Base-by-base conservation (phyloP, 768 basidiomycete species). In the Tulasnella sp. region DNA sequence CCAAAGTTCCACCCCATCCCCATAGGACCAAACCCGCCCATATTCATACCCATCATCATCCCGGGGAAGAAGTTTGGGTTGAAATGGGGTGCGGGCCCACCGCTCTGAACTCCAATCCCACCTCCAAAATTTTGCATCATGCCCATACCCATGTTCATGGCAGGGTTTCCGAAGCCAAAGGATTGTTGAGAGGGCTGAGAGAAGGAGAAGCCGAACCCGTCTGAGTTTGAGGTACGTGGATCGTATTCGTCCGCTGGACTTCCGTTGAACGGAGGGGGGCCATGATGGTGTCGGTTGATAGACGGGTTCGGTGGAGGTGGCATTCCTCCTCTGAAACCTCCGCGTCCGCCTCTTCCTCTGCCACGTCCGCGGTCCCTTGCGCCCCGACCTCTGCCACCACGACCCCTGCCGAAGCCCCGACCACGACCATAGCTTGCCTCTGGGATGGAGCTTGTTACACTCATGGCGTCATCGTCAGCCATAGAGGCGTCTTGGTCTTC, bases 51-150 rank as follows among this genome's bases (percentile, higher is more conserved):
- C 69, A 72, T 72, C 32, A 44, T 55, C 73, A 74, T 74, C 39
- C 73, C 73, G 2, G 51, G 44, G 32, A 74, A 74, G 32, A 74
- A 74, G 26, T 74, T 74, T 0, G 73, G 73, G 44, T 74, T 74
- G 73, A 74, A 48, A 71, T 77, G 61, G 3, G 51, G 9, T 18
- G 23, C 77, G 32, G 29, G 37, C 44, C 70, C 61, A 70, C 0
- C 81, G 9, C 86, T 87, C 3, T 86, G 88, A 51, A 86, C 86
- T 72, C 83, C 15, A 16, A 13, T 44, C 16, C 44, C 44, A 16
- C 44, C 83, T 51, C 88, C 87, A 40, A 86, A 87, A 35, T 85
- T 87, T 70, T 85, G 81, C n/a, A 89, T 87, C 10, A 88, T 87
- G 23, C 61, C 61, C 61, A 67, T 67, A 13, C 61, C 61, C 61